Evolutionary conservation across 73 alveolate genomes (phyloP).

Genomic region (Symbiodinium pilosum): DNA sequence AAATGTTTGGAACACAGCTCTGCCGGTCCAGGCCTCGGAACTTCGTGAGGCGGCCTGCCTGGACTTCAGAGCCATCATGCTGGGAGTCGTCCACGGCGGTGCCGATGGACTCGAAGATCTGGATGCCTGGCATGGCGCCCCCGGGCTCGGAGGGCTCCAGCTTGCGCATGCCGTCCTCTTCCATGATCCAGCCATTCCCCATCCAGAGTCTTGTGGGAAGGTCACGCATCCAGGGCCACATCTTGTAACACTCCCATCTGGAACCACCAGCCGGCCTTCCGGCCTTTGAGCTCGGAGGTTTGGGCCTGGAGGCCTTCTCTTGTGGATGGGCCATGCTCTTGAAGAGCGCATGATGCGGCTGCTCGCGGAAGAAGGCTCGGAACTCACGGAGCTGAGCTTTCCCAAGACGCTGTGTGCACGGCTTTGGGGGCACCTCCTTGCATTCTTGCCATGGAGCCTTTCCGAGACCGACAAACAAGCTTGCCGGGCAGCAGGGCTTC

Average conservation of each 20-base stretch:
- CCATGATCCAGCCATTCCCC: conserved; percentile 5
- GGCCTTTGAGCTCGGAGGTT: background rate
- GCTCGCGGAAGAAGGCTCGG: background rate
- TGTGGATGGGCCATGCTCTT: background rate
- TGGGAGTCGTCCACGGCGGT: background rate
- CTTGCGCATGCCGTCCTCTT: conserved; percentile 19
- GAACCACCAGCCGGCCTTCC: background rate
- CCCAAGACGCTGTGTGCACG: background rate
- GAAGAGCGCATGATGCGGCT: background rate
- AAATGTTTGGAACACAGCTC: background rate
- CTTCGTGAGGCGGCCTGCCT: background rate
- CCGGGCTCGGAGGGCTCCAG: conserved; percentile 1
- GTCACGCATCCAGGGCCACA: conserved; percentile 77
- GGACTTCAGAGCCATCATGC: too few species aligned
- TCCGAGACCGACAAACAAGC: background rate
- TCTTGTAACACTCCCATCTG: conserved; percentile 41
- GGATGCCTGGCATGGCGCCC: conserved; percentile 21
- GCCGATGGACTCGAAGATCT: conserved; percentile 37
- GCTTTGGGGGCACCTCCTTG: background rate
- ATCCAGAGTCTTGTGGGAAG: conserved; percentile 28
- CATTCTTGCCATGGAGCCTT: background rate
- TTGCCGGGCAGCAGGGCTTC: conserved; percentile 16
- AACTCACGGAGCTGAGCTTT: background rate
- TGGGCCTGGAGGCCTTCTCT: background rate
- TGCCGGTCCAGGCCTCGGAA: conserved; percentile 6